Evolutionary conservation across 306 rosid genomes (phyloP), one percentile per base, ranked within the genome.

Genomic region (Inga laurina): DNA sequence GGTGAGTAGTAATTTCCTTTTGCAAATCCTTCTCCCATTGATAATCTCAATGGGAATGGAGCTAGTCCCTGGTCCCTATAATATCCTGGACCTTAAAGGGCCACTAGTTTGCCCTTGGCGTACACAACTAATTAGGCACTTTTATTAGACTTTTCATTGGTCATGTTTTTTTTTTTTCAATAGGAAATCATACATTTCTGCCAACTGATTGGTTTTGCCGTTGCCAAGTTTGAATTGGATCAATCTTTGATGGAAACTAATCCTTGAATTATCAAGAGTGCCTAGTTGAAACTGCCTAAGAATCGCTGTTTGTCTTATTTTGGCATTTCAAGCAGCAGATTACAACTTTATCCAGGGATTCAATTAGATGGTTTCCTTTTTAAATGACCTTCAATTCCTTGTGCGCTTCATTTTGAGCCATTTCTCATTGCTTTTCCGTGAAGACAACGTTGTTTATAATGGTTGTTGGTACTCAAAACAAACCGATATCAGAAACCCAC

Each of bases 201-300:
- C 67, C 39, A n/a, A 78, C 73, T 43, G 54, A 21, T 19, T 21
- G 41, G 24, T 79, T 37, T 75, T 71, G 83, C 39, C 72, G 37
- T 54, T 72, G 79, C 83, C 72, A 68, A 76, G 37, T 76, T 76
- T 82, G 83, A 84, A 49, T 54, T 79, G 74, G 76, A 32, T 78
- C 67, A 9, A 74, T 66, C 76, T 51, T 56, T 49, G 32, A 81
- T 72, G 79, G 81, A 81, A 56, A 19, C 81, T 72, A 66, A 45
- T 9, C 66, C 72, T 35, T 37, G 61, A 76, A 76, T 70, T 39
- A 48, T 48, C 61, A 24, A 48, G 37, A 12, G 73, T 43, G 54
- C 15, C 84, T 35, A 16, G 16, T 76, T 70, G 48, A 45, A 74
- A 76, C 74, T 71, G 82, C 52, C 21, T 39, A 45, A 57, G 54